Conservation (phyloP, 2,329 filamentous ascomycete species). For the Botryotinia globosa region DNA sequence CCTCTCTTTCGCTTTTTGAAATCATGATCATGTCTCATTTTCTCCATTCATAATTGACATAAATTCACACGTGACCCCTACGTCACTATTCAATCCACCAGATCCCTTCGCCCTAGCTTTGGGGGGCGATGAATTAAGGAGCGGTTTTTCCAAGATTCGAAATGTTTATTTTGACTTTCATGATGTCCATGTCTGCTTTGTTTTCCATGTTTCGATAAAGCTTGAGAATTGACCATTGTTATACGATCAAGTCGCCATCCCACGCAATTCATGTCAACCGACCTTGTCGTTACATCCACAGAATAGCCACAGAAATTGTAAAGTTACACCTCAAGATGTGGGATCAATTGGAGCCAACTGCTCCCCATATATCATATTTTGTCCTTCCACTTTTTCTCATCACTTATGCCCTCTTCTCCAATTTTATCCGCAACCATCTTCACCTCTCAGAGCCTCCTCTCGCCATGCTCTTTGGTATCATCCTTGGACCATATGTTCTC, state of each 20-base stretch:
- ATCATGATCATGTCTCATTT: neutral
- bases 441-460: constrained; percentile 58
- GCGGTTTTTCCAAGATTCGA: neutral
- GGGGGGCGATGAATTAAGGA: neutral
- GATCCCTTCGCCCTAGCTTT: neutral
- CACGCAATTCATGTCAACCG: neutral
- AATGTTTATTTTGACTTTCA: neutral
- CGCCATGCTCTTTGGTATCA: constrained; percentile 67
- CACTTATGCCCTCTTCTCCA: constrained; percentile 57
- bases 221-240: neutral
- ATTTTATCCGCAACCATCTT: constrained; percentile 55
- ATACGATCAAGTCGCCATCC: neutral
- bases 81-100: neutral
- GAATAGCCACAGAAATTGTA: neutral
- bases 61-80: neutral
- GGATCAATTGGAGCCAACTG: constrained; percentile 54
- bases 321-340: constrained; percentile 37
- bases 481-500: constrained; percentile 66
- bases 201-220: neutral
- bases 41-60: neutral
- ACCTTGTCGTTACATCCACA: too few species aligned
- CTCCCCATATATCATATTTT: constrained; percentile 56
- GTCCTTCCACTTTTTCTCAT: constrained; percentile 57
- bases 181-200: neutral
- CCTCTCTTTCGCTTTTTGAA: too few species aligned